Evolutionary conservation across 768 basidiomycete species (phyloP).

Genomic region (Pleurotus tuoliensis): DNA sequence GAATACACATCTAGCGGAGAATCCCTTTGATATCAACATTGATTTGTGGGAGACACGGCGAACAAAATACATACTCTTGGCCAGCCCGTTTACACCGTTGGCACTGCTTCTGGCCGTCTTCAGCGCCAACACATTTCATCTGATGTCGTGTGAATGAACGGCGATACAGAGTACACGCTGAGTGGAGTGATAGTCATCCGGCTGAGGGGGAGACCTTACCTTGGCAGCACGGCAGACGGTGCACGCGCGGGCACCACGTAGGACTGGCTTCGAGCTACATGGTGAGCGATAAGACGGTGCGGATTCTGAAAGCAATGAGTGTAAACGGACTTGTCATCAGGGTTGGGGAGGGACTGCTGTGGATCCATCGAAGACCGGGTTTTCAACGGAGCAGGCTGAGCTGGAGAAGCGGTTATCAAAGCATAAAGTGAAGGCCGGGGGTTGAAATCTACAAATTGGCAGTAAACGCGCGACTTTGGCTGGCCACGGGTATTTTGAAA

Average conservation of each 20-base stretch:
- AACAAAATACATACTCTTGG: conserved; percentile 51
- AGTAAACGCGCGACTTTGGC: background rate
- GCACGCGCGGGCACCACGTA: conserved; percentile 64
- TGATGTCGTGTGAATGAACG: conserved; percentile 19
- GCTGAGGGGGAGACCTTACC: conserved; percentile 32
- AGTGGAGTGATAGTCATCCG: conserved; percentile 14
- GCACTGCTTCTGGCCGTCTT: conserved; percentile 77
- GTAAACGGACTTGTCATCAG: conserved; percentile 31
- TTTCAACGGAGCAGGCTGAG: conserved; percentile 27
- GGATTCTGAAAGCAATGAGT: conserved; percentile 10
- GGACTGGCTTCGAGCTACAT: conserved; percentile 39
- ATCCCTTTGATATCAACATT: conserved; percentile 12
- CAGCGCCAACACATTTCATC: conserved; percentile 93
- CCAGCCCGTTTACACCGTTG: conserved; percentile 82
- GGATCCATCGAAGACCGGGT: conserved; percentile 35
- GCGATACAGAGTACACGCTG: background rate
- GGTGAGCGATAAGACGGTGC: conserved; percentile 5
- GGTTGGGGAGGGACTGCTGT: conserved; percentile 25
- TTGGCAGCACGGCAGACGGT: conserved; percentile 85
- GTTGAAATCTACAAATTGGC: conserved; percentile 14
- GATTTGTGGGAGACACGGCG: conserved; percentile 10
- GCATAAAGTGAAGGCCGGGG: conserved; percentile 16
- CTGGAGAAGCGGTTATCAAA: conserved; percentile 37
- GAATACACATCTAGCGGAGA: conserved; percentile 61
- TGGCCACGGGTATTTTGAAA: too few relatives aligned